A percentile compares a stretch with the other conserved stretches of the same genome.
These are phyloP conservation scores for Eutypa lata DNA, from an alignment of 2,329 filamentous ascomycete genomes.

Conservation along the genomic window DNA sequence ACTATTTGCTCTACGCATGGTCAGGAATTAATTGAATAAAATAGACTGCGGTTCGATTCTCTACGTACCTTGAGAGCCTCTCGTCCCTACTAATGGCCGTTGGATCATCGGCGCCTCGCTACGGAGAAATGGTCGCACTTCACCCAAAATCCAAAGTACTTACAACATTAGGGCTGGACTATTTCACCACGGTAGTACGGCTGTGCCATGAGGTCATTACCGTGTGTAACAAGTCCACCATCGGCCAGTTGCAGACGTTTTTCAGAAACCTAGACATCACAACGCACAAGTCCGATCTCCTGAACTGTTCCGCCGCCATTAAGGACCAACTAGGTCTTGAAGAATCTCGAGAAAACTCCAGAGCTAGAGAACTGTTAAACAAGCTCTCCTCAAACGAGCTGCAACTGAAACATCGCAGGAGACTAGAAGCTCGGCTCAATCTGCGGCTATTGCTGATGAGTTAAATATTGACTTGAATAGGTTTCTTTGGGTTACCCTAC, in stretches of 20 bases:
- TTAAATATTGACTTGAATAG: not conserved
- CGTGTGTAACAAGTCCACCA: slow-evolving; percentile 28
- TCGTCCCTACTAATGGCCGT: slow-evolving; percentile 38
- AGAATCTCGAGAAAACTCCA: slow-evolving; percentile 3
- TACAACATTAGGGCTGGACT: slow-evolving; percentile 35
- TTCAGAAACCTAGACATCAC: slow-evolving; percentile 31
- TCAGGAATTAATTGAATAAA: slow-evolving; percentile 1
- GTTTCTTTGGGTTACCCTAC: slow-evolving; percentile 35
- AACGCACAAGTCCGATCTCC: slow-evolving; percentile 30
- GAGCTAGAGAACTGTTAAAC: not conserved
- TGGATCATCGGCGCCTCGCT: slow-evolving; percentile 37
- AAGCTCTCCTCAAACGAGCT: not conserved
- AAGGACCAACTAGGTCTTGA: slow-evolving; percentile 14
- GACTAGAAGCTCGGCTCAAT: slow-evolving; percentile 5
- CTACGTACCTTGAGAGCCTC: slow-evolving; percentile 35
- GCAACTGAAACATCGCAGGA: not conserved
- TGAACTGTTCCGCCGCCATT: slow-evolving; percentile 32
- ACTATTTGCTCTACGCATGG: slow-evolving; percentile 5
- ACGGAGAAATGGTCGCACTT: slow-evolving; percentile 35
- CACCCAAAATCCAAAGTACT: slow-evolving; percentile 36
- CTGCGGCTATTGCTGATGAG: not conserved
- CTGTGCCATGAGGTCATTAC: slow-evolving; percentile 35
- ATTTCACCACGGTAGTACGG: slow-evolving; percentile 36
- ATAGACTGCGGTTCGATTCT: slow-evolving; percentile 28
- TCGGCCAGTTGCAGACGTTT: slow-evolving; percentile 28